Base-by-base conservation (phyloP, 1,284 basidiomycete species). In the Leccinum solheimii region DNA sequence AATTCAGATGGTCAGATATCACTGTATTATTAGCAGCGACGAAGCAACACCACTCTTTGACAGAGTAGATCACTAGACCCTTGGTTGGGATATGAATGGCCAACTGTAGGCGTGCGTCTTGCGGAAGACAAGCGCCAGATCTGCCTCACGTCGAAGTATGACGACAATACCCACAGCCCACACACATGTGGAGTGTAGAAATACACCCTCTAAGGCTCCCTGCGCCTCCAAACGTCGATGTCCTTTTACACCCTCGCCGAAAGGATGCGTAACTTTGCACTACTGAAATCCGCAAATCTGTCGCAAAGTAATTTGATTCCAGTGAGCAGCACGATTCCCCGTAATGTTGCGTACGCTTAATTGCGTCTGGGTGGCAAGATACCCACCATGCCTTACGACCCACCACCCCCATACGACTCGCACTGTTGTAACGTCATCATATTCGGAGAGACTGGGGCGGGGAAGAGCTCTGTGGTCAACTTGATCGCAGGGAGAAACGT, bases 381-480 rank as follows among this genome's bases (percentile, higher is more conserved):
- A 26, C 26, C 54, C 48, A 56, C 40, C n/a, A 23, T 48, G 43
- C 45, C 26, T 51, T 36, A 14, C 7, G 50, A 56, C 14, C 50
- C 57, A 30, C 71, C 69, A 1, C 64, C 68, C 16, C 40, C 61
- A 49, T 69, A 70, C 26, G 55, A 67, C 45, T 60, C 62, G 6
- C 62, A 57, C 9, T 59, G 62, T 5, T 57, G 50, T 48, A 74
- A 74, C 16, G 63, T 73, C 56, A 34, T 71, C 45, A 63, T 71
- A 51, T 73, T 71, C 10, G 70, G 72, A 27, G 71, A 71, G 49
- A 64, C 72, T 5, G 70, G 72, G 7, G 40, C 57, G 3, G 70
- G 70, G 1, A 74, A 71, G 57, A 71, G 70, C 50, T 73, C 70
- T 14, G 59, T 73, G 26, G 62, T 74, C 68, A 74, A 71, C 57